These are phyloP conservation scores for Cicer pinnatifidum DNA, from an alignment of 306 rosid species.

Conservation along the genomic window DNA sequence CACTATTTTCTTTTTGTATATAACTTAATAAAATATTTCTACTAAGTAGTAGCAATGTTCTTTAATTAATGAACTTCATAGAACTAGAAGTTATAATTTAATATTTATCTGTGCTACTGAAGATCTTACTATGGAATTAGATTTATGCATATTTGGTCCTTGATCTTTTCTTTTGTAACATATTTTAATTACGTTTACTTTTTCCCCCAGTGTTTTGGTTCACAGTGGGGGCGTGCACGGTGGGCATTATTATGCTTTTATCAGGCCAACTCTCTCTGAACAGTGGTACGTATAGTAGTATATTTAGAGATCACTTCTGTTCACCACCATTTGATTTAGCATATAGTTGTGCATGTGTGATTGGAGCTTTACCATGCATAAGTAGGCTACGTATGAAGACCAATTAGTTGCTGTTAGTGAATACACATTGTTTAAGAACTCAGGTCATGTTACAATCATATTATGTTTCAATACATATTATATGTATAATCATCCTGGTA, in stretches of 20 bases:
- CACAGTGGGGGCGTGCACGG: constrained; percentile 99
- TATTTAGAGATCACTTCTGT: constrained; percentile 9
- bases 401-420: background rate
- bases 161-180: constrained; percentile 21
- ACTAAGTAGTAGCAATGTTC: background rate
- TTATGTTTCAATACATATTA: background rate
- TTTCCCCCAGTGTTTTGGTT: constrained; percentile 78
- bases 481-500: background rate
- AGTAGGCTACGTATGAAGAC: constrained; percentile 6
- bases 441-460: background rate
- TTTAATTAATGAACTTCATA: constrained; percentile 16
- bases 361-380: background rate
- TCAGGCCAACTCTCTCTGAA: constrained; percentile 95
- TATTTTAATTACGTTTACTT: background rate
- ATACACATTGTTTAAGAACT: background rate
- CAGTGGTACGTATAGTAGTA: constrained; percentile 65
- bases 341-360: constrained; percentile 22
- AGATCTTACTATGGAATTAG: constrained; percentile 1
- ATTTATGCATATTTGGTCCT: constrained; percentile 27
- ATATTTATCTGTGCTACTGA: constrained; percentile 16
- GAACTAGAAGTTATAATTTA: background rate
- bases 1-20: background rate
- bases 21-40: background rate
- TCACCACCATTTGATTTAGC: constrained; percentile 25
- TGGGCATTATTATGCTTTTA: constrained; percentile 94